Evolutionary conservation across 306 rosid genomes (phyloP).

Genomic region (Acacia acuminata): DNA sequence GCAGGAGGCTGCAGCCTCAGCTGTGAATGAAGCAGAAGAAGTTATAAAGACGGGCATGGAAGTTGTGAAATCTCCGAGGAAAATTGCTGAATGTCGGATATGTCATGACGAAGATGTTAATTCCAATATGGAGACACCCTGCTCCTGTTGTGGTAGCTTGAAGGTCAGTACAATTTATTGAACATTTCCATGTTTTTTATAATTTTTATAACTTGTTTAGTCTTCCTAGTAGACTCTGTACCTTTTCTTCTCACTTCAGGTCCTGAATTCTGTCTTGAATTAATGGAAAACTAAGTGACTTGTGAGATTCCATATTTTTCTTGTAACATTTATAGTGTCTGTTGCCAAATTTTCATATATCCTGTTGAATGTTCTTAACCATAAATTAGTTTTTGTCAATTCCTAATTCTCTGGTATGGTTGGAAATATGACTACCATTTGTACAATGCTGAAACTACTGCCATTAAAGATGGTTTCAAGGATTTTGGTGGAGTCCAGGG

Average conservation of each 20-base stretch:
- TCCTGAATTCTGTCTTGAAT: conserved; percentile 16
- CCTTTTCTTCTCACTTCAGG: background rate
- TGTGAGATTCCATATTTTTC: conserved; percentile 5
- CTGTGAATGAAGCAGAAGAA: conserved; percentile 33
- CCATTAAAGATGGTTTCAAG: background rate
- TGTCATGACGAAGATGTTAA: conserved; percentile 96
- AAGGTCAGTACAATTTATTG: conserved; percentile 51
- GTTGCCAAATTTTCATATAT: background rate
- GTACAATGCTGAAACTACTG: background rate
- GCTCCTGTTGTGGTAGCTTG: conserved; percentile 96
- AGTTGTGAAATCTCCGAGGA: conserved; percentile 43
- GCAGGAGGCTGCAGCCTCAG: conserved; percentile 66
- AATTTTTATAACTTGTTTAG: background rate
- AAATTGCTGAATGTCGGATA: conserved; percentile 83
- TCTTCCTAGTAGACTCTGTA: background rate
- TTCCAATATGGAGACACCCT: conserved; percentile 93
- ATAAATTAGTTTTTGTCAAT: background rate
- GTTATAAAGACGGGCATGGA: conserved; percentile 43
- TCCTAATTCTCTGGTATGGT: conserved; percentile 6
- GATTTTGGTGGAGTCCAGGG: conserved; percentile 26
- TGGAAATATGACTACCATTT: conserved; percentile 7
- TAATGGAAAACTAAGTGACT: conserved; percentile 9
- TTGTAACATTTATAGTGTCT: background rate
- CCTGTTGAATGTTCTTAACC: background rate
- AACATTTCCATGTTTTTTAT: conserved; percentile 10